Evolutionary conservation across 176 grass and related monocot species (phyloP).

Genomic region (Carex myosuroides): DNA sequence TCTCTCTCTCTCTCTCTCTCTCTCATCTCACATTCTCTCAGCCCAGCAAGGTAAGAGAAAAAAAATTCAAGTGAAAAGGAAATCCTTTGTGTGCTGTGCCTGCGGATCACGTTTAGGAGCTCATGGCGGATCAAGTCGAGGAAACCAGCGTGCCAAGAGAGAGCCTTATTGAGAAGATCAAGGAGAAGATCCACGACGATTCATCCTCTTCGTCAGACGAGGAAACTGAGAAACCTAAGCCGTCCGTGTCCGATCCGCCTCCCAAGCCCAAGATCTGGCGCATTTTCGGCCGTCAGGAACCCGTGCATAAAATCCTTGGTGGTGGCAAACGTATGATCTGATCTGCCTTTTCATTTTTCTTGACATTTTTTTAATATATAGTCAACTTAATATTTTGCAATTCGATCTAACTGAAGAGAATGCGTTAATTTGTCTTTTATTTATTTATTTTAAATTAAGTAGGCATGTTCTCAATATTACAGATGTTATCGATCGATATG

Average conservation of each 20-base stretch:
- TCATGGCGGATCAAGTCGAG: conserved; percentile 70
- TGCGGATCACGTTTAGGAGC: conserved; percentile 13
- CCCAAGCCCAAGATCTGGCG: conserved; percentile 65
- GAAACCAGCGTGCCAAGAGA: conserved; percentile 39
- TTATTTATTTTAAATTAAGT: not conserved
- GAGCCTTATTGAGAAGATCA: conserved; percentile 59
- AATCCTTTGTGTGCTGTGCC: conserved; percentile 1
- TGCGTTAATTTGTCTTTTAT: not conserved
- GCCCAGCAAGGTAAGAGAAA: not conserved
- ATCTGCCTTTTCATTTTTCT: not conserved
- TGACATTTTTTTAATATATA: not conserved
- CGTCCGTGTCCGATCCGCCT: conserved; percentile 25
- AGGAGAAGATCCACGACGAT: conserved; percentile 55
- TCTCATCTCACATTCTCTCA: not conserved
- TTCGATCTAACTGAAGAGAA: not conserved
- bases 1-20: not conserved
- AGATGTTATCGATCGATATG: not conserved
- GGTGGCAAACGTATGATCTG: conserved; percentile 66
- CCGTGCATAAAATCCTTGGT: conserved; percentile 74
- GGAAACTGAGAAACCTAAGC: conserved; percentile 41
- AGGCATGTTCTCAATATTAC: not conserved
- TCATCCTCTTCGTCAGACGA: conserved; percentile 35
- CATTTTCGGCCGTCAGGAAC: conserved; percentile 77
- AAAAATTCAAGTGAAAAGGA: not conserved
- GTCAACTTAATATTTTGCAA: not conserved